A percentile compares a stretch with the other conserved stretches of the same genome.
Conservation (phyloP, 164 flowering plant species). For the Cinnamomum micranthum region DNA sequence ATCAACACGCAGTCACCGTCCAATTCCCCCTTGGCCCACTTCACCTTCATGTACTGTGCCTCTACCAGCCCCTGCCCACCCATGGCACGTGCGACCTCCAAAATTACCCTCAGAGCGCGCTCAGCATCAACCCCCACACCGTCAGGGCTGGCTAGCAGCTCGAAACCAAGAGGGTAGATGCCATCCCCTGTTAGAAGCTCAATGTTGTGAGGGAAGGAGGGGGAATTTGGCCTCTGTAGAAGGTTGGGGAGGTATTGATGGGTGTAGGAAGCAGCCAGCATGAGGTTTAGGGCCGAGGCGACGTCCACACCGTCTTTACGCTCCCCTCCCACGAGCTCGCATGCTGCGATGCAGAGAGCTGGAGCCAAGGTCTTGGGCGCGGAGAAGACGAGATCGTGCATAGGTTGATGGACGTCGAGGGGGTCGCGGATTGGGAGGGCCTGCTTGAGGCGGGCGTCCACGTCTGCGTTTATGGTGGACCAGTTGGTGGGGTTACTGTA, state of each 20-base stretch:
- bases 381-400: slow-evolving; percentile 50
- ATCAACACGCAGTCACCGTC: slow-evolving; percentile 4
- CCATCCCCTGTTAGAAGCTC: slow-evolving; percentile 56
- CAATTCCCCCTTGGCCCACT: not conserved
- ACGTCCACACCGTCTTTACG: slow-evolving; percentile 49
- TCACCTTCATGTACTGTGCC: slow-evolving; percentile 30
- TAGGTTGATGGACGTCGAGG: slow-evolving; percentile 44
- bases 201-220: slow-evolving; percentile 32
- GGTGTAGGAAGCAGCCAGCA: slow-evolving; percentile 39
- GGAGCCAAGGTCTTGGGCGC: slow-evolving; percentile 54
- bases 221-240: slow-evolving; percentile 19
- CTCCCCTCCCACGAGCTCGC: slow-evolving; percentile 61
- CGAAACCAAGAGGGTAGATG: slow-evolving; percentile 45
- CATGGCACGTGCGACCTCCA: slow-evolving; percentile 44
- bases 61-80: slow-evolving; percentile 50
- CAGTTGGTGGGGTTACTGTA: slow-evolving; percentile 29
- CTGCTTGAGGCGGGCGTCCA: slow-evolving; percentile 40
- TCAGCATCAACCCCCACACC: slow-evolving; percentile 20
- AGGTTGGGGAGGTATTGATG: slow-evolving; percentile 39
- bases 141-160: slow-evolving; percentile 37
- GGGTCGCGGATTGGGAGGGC: slow-evolving; percentile 38
- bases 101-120: slow-evolving; percentile 39
- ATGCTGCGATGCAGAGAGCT: slow-evolving; percentile 53
- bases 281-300: slow-evolving; percentile 55
- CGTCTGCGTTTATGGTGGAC: slow-evolving; percentile 36